These are phyloP conservation scores for Boletus eberwhitei DNA, from an alignment of 768 basidiomycete genomes.

Conservation along the genomic window DNA sequence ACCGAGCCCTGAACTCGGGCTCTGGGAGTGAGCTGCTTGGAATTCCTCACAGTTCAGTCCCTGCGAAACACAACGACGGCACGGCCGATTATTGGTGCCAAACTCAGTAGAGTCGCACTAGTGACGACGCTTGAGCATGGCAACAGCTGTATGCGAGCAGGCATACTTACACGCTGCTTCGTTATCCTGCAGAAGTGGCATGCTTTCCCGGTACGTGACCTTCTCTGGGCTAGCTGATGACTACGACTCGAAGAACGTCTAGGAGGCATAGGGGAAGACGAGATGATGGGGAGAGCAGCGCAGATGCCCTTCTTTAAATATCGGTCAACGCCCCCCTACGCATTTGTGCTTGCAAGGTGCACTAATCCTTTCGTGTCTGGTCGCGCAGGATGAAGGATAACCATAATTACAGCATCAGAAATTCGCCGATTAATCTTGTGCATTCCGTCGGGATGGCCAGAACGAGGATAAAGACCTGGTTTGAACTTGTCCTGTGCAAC, in stretches of 20 bases:
- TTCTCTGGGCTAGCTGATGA: conserved; percentile 10
- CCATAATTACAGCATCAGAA: conserved; percentile 12
- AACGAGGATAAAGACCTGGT: conserved; percentile 13
- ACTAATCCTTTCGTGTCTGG: conserved; percentile 4
- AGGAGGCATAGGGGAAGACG: conserved; percentile 14
- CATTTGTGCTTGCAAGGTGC: conserved; percentile 9
- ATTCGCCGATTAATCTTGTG: conserved; percentile 13
- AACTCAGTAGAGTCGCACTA: conserved; percentile 21
- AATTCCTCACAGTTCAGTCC: conserved; percentile 4
- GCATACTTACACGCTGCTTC: conserved; percentile 17
- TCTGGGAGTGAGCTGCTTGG: conserved; percentile 18
- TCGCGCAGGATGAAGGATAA: conserved; percentile 9
- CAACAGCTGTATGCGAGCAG: neutral
- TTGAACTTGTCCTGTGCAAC: conserved; percentile 7
- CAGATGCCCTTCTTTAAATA: conserved; percentile 17
- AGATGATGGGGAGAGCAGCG: conserved; percentile 6
- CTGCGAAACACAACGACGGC: conserved; percentile 20
- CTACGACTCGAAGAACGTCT: conserved; percentile 3
- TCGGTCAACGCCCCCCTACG: conserved; percentile 6
- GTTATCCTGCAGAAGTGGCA: conserved; percentile 19
- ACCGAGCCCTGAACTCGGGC: conserved; percentile 14
- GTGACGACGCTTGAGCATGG: conserved; percentile 2
- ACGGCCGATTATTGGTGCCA: conserved; percentile 15
- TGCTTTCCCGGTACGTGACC: conserved; percentile 14
- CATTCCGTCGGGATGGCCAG: conserved; percentile 8